Evolutionary conservation across 371 early-diverging fungal genomes (phyloP).

Genomic region (Haplosporangium sp.): DNA sequence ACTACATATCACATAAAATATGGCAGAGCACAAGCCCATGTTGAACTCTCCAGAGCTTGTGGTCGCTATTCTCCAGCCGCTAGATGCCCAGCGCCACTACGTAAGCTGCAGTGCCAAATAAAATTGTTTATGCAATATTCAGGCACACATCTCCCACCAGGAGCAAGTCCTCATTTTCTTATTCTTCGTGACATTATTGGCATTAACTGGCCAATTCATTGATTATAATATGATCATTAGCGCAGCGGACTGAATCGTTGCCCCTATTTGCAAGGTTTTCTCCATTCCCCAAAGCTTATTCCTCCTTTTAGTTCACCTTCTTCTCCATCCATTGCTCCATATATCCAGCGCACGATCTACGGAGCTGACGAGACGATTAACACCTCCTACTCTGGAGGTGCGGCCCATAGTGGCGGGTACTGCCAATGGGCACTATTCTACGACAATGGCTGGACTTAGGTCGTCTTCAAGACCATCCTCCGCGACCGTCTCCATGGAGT

Average conservation of each 20-base stretch:
- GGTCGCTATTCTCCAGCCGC: conserved; percentile 32
- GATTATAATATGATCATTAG: too few species aligned
- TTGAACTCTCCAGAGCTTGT: conserved; percentile 29
- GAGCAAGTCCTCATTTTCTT: too few species aligned
- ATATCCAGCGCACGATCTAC: conserved; percentile 19
- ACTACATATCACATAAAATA: too few species aligned
- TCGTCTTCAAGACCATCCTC: conserved; percentile 56
- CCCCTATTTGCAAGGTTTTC: too few species aligned
- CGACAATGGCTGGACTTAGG: conserved; percentile 66
- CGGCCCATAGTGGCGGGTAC: conserved; percentile 67
- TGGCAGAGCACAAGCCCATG: conserved; percentile 38
- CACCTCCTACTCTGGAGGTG: conserved; percentile 32
- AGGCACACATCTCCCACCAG: too few species aligned
- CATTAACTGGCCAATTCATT: too few species aligned
- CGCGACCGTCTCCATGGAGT: conserved; percentile 51
- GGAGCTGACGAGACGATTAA: conserved; percentile 43
- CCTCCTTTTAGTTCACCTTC: too few species aligned
- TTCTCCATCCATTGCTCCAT: not conserved
- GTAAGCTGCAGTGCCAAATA: too few species aligned
- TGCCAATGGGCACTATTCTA: conserved; percentile 75
- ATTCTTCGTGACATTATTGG: too few species aligned
- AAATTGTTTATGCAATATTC: too few species aligned
- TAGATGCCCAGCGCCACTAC: not conserved
- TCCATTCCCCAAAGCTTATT: too few species aligned
- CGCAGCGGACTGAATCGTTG: too few species aligned